A percentile compares a stretch with the other conserved stretches of the same genome.
phyloP scores from a whole-genome alignment of 305 asterid species.

The Solanum chacoense region DNA sequence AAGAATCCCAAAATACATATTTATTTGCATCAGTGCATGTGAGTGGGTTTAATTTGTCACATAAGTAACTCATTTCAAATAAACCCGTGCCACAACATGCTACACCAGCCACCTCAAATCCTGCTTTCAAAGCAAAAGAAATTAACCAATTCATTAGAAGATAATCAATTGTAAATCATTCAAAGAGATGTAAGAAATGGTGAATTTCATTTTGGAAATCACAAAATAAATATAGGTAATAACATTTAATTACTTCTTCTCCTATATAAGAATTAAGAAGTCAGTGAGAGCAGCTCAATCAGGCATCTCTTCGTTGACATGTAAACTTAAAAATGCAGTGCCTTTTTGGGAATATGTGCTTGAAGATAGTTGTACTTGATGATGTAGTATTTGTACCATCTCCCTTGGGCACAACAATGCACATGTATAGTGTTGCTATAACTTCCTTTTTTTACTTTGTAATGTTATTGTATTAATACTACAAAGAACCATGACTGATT shows the following conservation, averaged over 20 bases:
- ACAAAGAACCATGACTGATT: background rate
- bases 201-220: background rate
- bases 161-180: background rate
- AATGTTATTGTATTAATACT: background rate
- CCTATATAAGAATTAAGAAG: background rate
- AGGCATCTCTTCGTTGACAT: background rate
- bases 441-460: background rate
- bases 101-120: conserved; percentile 36
- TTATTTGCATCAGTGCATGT: conserved; percentile 60
- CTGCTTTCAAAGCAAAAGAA: conserved; percentile 13
- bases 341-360: background rate
- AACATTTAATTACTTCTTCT: background rate
- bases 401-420: background rate
- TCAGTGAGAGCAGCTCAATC: background rate
- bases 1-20: conserved; percentile 77
- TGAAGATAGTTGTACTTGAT: background rate
- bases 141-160: background rate
- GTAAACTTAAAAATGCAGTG: background rate
- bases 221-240: background rate
- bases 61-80: conserved; percentile 59
- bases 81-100: conserved; percentile 79
- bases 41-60: conserved; percentile 36
- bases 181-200: background rate
- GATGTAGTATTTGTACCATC: background rate
- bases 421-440: background rate